Conservation (phyloP, 345 rosid species). For the Arabis hirsuta region DNA sequence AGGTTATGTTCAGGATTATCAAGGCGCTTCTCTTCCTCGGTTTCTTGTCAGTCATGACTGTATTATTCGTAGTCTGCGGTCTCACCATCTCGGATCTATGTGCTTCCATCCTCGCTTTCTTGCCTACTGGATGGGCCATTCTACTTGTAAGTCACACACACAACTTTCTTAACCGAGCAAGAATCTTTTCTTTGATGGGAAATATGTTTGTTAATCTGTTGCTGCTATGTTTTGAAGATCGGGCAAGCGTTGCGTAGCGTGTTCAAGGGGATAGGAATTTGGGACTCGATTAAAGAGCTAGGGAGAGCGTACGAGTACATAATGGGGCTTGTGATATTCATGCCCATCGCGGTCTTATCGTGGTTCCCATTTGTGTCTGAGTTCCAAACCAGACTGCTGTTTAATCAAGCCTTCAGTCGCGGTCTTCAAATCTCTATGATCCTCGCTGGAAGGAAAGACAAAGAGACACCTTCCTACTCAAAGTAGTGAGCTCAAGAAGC, state of each 20-base stretch:
- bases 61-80: slow-evolving; percentile 67
- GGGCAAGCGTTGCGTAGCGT: slow-evolving; percentile 69
- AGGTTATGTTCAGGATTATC: slow-evolving; percentile 90
- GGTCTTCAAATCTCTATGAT: slow-evolving; percentile 95
- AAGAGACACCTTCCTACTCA: slow-evolving; percentile 35
- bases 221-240: slow-evolving; percentile 48
- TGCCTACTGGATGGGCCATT: slow-evolving; percentile 92
- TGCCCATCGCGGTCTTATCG: slow-evolving; percentile 72
- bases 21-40: slow-evolving; percentile 94
- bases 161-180: slow-evolving; percentile 7
- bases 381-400: slow-evolving; percentile 85
- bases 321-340: slow-evolving; percentile 77
- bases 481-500: slow-evolving; percentile 27
- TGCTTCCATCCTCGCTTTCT: slow-evolving; percentile 77
- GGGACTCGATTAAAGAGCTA: slow-evolving; percentile 92
- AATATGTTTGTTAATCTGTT: slow-evolving; percentile 20
- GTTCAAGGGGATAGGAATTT: slow-evolving; percentile 56
- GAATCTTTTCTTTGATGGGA: not conserved
- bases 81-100: slow-evolving; percentile 74
- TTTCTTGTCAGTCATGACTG: slow-evolving; percentile 83
- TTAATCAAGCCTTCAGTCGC: slow-evolving; percentile 95
- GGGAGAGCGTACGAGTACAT: slow-evolving; percentile 84
- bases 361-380: slow-evolving; percentile 92
- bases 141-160: slow-evolving; percentile 66
- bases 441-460: slow-evolving; percentile 66